Evolutionary conservation across 2,329 filamentous ascomycete species (phyloP).

Genomic region (Beauveria pseudobassiana): DNA sequence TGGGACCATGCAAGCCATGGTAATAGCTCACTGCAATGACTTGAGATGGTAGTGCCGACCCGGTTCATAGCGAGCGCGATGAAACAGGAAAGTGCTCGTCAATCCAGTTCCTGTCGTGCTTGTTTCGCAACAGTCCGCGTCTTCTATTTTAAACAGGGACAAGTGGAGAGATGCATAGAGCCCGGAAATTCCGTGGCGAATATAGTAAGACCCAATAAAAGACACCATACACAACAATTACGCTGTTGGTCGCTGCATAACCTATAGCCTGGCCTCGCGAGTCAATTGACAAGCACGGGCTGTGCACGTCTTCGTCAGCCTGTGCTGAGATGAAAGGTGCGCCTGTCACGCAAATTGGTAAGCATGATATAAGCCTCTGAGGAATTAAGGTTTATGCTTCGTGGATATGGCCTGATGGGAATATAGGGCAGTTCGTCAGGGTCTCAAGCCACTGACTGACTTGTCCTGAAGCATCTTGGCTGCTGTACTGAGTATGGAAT

Average conservation of each 20-base stretch:
- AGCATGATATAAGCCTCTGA: not conserved
- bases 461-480: not conserved
- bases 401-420: not conserved
- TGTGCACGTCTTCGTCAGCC: not conserved
- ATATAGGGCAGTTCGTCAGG: not conserved
- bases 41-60: not conserved
- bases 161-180: not conserved
- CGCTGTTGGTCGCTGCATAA: not conserved
- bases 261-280: not conserved
- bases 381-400: not conserved
- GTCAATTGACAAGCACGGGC: not conserved
- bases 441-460: not conserved
- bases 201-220: not conserved
- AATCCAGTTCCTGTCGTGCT: not conserved
- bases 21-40: not conserved
- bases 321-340: not conserved
- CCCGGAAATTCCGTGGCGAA: not conserved
- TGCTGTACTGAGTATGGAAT: not conserved
- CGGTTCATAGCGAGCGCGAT: not conserved
- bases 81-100: not conserved
- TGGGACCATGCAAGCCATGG: not conserved
- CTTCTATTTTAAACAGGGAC: not conserved
- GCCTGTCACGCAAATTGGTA: not conserved
- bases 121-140: not conserved
- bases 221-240: not conserved